These are phyloP conservation scores for Cladosporium colombiae DNA, from an alignment of 2,329 filamentous ascomycete genomes.

Conservation along the genomic window DNA sequence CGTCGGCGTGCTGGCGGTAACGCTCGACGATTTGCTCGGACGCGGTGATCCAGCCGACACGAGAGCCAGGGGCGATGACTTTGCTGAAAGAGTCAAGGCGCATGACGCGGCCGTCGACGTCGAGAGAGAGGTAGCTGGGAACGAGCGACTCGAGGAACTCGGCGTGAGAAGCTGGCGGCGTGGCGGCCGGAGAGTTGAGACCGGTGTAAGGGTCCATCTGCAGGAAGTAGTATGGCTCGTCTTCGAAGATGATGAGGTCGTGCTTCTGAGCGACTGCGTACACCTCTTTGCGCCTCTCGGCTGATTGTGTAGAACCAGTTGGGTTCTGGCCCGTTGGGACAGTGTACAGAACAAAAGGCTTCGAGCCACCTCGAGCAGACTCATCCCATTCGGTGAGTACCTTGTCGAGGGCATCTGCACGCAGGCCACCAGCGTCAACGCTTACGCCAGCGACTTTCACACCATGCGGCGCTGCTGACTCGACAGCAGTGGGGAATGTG, in stretches of 20 bases:
- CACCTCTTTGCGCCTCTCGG: conserved; percentile 66
- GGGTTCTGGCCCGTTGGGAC: conserved; percentile 87
- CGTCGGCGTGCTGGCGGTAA: conserved; percentile 79
- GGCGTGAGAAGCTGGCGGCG: conserved; percentile 62
- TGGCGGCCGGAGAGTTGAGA: conserved; percentile 51
- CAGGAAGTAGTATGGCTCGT: conserved; percentile 93
- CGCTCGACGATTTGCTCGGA: conserved; percentile 81
- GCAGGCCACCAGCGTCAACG: conserved; percentile 67
- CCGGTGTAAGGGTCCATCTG: conserved; percentile 78
- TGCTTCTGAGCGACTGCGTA: conserved; percentile 81
- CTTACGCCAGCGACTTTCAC: conserved; percentile 61
- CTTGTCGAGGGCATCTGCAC: conserved; percentile 62
- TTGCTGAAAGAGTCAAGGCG: conserved; percentile 94
- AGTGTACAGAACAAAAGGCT: conserved; percentile 69
- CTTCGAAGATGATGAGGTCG: conserved; percentile 83
- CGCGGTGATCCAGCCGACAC: conserved; percentile 88
- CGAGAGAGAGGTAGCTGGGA: conserved; percentile 79
- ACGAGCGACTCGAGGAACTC: conserved; percentile 74
- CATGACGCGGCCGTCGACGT: conserved; percentile 82
- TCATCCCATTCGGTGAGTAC: conserved; percentile 67
- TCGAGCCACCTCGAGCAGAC: conserved; percentile 56
- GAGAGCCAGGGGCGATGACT: conserved; percentile 83
- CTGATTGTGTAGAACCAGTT: conserved; percentile 78
- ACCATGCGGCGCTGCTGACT: conserved; percentile 65
- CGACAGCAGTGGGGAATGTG: conserved; percentile 77